Evolutionary conservation across 2,329 filamentous ascomycete species (phyloP).

Genomic region (Fusarium staphyleae): DNA sequence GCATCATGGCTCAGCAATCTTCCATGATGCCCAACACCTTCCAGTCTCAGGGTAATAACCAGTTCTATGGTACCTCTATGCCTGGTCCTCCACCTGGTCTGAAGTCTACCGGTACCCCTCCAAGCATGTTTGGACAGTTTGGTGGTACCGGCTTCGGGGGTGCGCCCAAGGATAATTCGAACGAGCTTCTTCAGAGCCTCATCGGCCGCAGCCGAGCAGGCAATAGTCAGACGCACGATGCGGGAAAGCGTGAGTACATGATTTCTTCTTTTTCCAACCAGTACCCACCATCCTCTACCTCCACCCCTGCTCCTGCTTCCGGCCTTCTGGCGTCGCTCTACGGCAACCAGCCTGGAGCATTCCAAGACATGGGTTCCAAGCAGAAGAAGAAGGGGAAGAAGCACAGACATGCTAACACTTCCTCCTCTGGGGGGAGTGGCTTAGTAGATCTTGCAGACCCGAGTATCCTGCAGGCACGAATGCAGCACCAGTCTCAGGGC

Average conservation of each 20-base stretch:
- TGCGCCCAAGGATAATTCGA: conserved; percentile 73
- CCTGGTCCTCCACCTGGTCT: conserved; percentile 93
- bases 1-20: conserved; percentile 83
- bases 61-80: conserved; percentile 84
- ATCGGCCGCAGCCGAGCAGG: conserved; percentile 74
- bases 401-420: conserved; percentile 99
- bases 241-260: conserved; percentile 98
- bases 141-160: conserved; percentile 73
- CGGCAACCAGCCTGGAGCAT: conserved; percentile 82
- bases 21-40: conserved; percentile 81
- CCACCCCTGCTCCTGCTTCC: conserved; percentile 86
- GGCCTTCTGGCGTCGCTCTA: conserved; percentile 92
- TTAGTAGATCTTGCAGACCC: conserved; percentile 99
- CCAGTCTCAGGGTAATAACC: conserved; percentile 66
- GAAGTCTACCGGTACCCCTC: conserved; percentile 93
- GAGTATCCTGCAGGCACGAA: conserved; percentile 97
- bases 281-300: conserved; percentile 81
- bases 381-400: conserved; percentile 99
- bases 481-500: conserved; percentile 86
- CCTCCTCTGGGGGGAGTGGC: conserved; percentile 98
- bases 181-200: conserved; percentile 77
- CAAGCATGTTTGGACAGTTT: conserved; percentile 94
- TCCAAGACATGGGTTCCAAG: conserved; percentile 92
- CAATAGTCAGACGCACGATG: conserved; percentile 78
- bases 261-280: conserved; percentile 91